Evolutionary conservation across 2,329 filamentous ascomycete genomes (phyloP), one percentile per base, ranked within the genome.

Genomic region (Claviceps pazoutovae): DNA sequence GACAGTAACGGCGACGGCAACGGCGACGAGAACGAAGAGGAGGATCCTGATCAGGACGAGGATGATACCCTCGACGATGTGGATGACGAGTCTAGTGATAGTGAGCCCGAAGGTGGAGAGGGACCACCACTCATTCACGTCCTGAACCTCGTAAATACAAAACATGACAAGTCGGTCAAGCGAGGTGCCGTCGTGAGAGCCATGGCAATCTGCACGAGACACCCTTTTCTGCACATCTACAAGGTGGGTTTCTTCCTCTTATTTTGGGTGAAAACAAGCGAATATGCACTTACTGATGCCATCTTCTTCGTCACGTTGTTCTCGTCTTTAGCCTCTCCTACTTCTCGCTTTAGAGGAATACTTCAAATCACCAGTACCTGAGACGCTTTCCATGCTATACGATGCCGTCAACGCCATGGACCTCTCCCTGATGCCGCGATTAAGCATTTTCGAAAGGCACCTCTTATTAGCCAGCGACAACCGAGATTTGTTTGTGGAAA

Each of bases 221-320:
- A 98, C 72, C 90, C 93, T 3, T 98, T 98, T 68, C 72, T 98
- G 58, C 93, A 98, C 69, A 98, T 98, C 57, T 98, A 98, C 73
- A 98, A 98, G 78, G 86, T 85, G 66, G 58, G 73, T 11, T 64
- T 39, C 34, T 45, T 46, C 17, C 17, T 39, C 41, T 19, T 9
- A 49, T 51, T 41, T 34, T 39, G 52, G 19, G 14, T 9, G 26
- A 13, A 38, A 43, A 42, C 14, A 51, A 26, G 26, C 26, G n/a
- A 26, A 36, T n/a, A 34, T 30, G n/a, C 23, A 41, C 23, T 8
- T 26, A 30, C 37, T 48, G n/a, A 52, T 17, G 43, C 4, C 19
- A 16, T 8, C 16, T 51, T 26, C 6, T 4, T 44, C 17, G 4
- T 21, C 30, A 11, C 4, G 8, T 42, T 42, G 4, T 21, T 21